A percentile compares a stretch with the other conserved stretches of the same genome.
phyloP scores from a whole-genome alignment of 148 eudicot species.

The Arbutus unedo region DNA sequence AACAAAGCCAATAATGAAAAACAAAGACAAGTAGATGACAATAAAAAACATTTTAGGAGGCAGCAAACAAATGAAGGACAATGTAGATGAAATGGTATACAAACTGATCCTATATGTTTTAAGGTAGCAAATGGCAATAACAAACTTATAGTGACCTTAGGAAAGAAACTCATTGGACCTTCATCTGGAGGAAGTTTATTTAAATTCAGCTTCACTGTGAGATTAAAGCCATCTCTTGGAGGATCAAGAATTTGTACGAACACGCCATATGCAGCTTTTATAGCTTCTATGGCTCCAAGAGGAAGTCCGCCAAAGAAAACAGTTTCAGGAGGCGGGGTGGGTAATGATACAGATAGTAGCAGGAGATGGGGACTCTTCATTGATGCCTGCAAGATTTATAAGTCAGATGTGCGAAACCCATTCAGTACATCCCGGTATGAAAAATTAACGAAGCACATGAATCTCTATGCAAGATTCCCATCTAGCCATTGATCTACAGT shows the following conservation, averaged over 20 bases:
- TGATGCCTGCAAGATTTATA: constrained; percentile 50
- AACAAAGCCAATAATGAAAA: background rate
- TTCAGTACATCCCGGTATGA: background rate
- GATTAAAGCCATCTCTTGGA: constrained; percentile 92
- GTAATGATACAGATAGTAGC: constrained; percentile 76
- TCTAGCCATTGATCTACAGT: background rate
- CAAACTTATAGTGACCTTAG: constrained; percentile 60
- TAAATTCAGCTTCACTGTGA: constrained; percentile 88
- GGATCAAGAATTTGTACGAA: constrained; percentile 90
- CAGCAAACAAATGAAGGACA: background rate
- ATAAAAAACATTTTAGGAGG: background rate
- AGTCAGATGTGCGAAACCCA: constrained; percentile 12
- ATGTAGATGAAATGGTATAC: background rate
- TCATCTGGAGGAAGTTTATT: constrained; percentile 92
- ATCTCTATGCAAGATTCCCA: background rate
- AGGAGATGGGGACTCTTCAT: constrained; percentile 78
- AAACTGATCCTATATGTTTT: constrained; percentile 14
- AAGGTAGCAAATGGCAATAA: constrained; percentile 31
- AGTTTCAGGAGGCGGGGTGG: constrained; percentile 89
- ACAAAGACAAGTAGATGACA: background rate
- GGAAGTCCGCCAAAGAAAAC: constrained; percentile 79
- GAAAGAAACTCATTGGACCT: constrained; percentile 77
- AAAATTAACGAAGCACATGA: background rate
- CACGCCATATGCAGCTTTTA: constrained; percentile 77
- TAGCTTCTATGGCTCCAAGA: constrained; percentile 89